Conservation (phyloP, 148 eudicot genomes). For the Chenopodium suecicum region DNA sequence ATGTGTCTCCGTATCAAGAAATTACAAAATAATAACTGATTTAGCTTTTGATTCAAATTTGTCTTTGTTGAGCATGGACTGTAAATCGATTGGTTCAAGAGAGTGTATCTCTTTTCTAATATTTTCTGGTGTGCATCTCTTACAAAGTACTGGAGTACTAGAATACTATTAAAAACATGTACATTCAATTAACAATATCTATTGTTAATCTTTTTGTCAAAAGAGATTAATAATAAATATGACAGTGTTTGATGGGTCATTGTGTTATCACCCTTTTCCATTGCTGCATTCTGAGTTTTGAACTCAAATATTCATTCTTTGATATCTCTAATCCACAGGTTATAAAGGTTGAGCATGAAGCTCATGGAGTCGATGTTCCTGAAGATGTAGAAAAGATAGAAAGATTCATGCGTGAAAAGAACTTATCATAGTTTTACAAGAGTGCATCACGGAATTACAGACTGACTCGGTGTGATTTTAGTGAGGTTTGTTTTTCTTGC, state of each 20-base stretch:
- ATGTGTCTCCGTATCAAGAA: background rate
- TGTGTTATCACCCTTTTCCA: background rate
- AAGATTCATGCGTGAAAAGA: constrained; percentile 62
- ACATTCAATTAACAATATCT: no score
- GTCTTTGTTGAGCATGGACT: background rate
- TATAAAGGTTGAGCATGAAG: constrained; percentile 81
- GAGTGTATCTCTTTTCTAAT: background rate
- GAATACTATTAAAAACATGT: no score
- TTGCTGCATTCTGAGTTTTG: background rate
- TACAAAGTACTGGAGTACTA: no score
- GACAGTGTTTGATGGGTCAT: background rate
- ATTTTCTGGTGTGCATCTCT: background rate
- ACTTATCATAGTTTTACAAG: constrained; percentile 42
- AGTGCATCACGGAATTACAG: background rate
- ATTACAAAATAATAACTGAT: background rate
- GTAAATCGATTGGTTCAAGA: background rate
- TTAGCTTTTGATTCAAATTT: background rate
- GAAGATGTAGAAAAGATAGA: constrained; percentile 82
- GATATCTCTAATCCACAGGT: constrained; percentile 41
- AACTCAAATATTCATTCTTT: background rate
- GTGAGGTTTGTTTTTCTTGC: background rate
- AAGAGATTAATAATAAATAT: no score
- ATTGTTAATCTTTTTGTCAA: no score
- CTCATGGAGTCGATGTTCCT: constrained; percentile 81
- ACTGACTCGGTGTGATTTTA: constrained; percentile 1